Evolutionary conservation across 208 protist genomes (phyloP).

Genomic region (Leishmania guyanensis): DNA sequence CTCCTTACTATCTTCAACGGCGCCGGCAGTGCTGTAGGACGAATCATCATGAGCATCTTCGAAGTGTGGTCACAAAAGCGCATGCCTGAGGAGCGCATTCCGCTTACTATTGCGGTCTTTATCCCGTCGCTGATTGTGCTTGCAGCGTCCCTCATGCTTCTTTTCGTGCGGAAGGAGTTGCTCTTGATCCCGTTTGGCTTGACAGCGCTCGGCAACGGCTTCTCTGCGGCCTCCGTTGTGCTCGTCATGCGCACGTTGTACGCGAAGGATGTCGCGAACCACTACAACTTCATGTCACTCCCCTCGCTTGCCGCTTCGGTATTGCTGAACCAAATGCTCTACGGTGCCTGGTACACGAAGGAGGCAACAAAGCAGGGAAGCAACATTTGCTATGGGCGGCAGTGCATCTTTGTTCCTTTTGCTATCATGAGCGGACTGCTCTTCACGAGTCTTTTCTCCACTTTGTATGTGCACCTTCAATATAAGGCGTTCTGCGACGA

Average conservation of each 20-base stretch:
- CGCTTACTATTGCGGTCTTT: conserved; percentile 63
- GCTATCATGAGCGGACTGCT: conserved; percentile 47
- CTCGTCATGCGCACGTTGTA: conserved; percentile 80
- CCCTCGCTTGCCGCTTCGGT: conserved; percentile 48
- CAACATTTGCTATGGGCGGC: conserved; percentile 55
- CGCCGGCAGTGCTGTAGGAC: conserved; percentile 65
- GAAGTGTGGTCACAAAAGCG: conserved; percentile 72
- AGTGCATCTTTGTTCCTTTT: conserved; percentile 71
- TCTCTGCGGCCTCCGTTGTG: conserved; percentile 60
- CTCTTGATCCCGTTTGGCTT: conserved; percentile 63
- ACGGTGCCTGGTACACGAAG: conserved; percentile 73
- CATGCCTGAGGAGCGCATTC: conserved; percentile 61
- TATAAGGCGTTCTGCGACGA: conserved; percentile 51
- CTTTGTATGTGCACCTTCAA: conserved; percentile 53
- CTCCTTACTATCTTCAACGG: conserved; percentile 71
- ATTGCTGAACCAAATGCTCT: conserved; percentile 73
- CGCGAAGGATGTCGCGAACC: conserved; percentile 73
- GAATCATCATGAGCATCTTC: conserved; percentile 67
- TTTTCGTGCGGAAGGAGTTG: conserved; percentile 34
- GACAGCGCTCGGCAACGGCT: conserved; percentile 73
- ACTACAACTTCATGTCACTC: conserved; percentile 80
- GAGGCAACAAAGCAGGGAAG: conserved; percentile 52
- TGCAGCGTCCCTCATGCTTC: conserved; percentile 41
- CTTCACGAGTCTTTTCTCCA: conserved; percentile 42
- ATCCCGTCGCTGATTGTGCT: conserved; percentile 52